Evolutionary conservation across 352 stramenopile genomes (phyloP), one percentile per base, ranked within the genome.

Genomic region (Pythium plurisporium): DNA sequence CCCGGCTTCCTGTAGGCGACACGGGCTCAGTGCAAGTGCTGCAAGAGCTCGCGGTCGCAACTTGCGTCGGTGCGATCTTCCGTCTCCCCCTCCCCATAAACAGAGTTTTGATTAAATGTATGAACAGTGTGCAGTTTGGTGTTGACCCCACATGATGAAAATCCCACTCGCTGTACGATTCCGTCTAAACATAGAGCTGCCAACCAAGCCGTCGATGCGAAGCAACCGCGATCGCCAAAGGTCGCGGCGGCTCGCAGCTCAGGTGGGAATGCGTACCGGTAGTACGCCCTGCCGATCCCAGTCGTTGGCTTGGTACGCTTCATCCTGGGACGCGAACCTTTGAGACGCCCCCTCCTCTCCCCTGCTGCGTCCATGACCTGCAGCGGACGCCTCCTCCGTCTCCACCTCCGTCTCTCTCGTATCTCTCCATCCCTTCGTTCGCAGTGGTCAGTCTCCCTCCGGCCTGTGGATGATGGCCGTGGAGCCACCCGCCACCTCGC

Each of bases 11-110:
- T 44, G n/a, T 34, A 2, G 31, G 17, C 4, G 11, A 12, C 40
- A 27, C 14, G 23, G 27, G 58, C 36, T 65, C 49, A 55, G 58
- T 63, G 72, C 74, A 84, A 84, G 74, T 76, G 74, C 74, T 84
- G 74, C 72, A 62, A 70, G 67, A 67, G 61, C 56, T 67, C 27
- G n/a, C 7, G 14, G 36, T 40, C n/a, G 37, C 27, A 29, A 26
- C 26, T 19, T 20, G 8, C 25, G n/a, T n/a, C n/a, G n/a, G n/a
- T n/a, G n/a, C n/a, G n/a, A n/a, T n/a, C n/a, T n/a, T n/a, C n/a
- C n/a, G n/a, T n/a, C n/a, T n/a, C n/a, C n/a, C n/a, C n/a, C n/a
- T n/a, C n/a, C n/a, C n/a, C n/a, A n/a, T n/a, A n/a, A n/a, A n/a
- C n/a, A n/a, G n/a, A n/a, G 12, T 54, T 54, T 36, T 49, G 19